Base-by-base conservation (phyloP, 371 early-diverging fungal species). In the Cokeromyces recurvatus region DNA sequence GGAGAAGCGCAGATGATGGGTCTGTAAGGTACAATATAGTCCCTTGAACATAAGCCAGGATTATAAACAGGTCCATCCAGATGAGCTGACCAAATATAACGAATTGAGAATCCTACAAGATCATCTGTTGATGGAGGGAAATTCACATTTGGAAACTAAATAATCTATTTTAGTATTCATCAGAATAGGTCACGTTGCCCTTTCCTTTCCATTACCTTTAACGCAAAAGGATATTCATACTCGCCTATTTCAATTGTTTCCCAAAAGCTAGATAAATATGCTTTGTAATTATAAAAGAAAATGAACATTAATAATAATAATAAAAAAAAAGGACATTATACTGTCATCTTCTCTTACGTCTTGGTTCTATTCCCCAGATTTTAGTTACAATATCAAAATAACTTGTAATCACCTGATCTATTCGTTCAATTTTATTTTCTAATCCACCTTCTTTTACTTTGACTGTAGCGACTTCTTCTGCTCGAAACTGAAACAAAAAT, bases 31-130 rank as follows among this genome's bases (percentile, higher is more conserved):
- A 52, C 32, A 20, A 60, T 39, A 25, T 57, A 59, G 16, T 58
- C 57, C 42, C 53, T 67, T 17, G 64, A 63, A n/a, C 58, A 44
- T 12, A 57, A 20, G 3, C 68, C 68, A 0, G 69, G 57, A 7
- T 57, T 53, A 20, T 48, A 53, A 0, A 46, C 47, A 2, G 78
- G 69, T 8, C 71, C 73, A 17, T 74, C 78, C 0, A 77, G 49
- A 17, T 74, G 67, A 14, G 69, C 75, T 22, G 73, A 70, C 78
- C 75, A 77, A 21, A 74, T 66, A 46, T 65, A 65, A 14, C 48
- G 61, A 38, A 66, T 55, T 20, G 48, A 53, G 32, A 66, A 65
- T 12, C 66, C 66, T 4, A 41, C 32, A 23, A 59, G 66, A 35
- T 66, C 62, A 21, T 58, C 68, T 12, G 55, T 46, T 2, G 68